These are phyloP conservation scores for Rhodotorula graminis DNA, from an alignment of 768 basidiomycete genomes.

Conservation along the genomic window DNA sequence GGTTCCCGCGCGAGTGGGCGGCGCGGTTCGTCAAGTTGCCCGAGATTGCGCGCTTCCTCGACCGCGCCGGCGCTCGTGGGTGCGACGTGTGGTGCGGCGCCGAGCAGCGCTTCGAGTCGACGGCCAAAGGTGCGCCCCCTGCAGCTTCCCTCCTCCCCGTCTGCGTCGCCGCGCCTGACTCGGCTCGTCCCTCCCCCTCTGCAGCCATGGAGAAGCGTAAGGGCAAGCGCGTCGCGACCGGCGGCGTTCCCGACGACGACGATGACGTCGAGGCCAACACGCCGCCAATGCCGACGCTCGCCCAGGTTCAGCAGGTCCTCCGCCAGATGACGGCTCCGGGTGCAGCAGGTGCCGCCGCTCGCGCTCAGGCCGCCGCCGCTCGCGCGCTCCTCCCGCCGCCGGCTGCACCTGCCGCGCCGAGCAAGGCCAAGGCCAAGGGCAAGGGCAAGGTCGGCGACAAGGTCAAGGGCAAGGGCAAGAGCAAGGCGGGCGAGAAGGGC, in stretches of 20 bases:
- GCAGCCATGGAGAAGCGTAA: constrained; percentile 35
- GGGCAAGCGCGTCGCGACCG: constrained; percentile 28
- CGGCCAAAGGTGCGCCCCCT: constrained; percentile 19
- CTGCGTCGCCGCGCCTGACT: background rate
- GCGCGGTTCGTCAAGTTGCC: constrained; percentile 18
- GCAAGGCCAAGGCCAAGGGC: background rate
- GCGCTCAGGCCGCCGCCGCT: background rate
- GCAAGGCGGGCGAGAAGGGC: background rate
- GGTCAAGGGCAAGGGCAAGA: constrained; percentile 8
- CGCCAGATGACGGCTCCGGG: background rate
- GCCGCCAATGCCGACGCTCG: background rate
- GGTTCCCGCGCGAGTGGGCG: constrained; percentile 31
- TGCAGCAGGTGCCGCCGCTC: background rate
- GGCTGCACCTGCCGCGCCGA: background rate
- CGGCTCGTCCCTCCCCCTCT: no score
- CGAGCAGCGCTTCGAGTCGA: constrained; percentile 25
- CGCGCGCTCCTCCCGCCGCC: background rate
- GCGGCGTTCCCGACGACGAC: background rate
- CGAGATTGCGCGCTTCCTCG: constrained; percentile 32
- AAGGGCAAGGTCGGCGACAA: background rate
- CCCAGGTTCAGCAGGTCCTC: background rate
- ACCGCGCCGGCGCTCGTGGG: constrained; percentile 25
- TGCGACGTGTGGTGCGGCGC: constrained; percentile 30
- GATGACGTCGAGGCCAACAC: background rate
- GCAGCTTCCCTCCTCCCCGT: background rate